phyloP scores from a whole-genome alignment of 345 rosid species.

The Salix koriyanagi region DNA sequence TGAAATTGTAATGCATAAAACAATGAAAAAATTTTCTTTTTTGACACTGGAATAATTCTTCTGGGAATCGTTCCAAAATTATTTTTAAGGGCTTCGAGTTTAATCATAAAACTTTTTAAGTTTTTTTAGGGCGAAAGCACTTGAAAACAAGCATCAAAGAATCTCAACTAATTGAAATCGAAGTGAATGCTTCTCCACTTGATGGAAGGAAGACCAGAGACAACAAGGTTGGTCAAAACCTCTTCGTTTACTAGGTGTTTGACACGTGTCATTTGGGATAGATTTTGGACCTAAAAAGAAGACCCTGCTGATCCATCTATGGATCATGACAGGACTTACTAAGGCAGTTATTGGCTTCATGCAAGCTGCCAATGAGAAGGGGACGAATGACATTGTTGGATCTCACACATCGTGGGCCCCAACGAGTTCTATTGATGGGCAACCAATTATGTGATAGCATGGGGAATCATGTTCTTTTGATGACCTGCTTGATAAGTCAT shows the following conservation, averaged over 20 bases:
- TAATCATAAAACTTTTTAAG: too few species aligned
- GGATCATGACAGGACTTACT: slow-evolving; percentile 6
- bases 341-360: background rate
- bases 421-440: background rate
- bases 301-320: background rate
- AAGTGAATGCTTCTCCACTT: background rate
- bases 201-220: background rate
- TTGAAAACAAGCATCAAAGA: too few species aligned
- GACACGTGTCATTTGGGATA: too few species aligned
- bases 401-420: background rate
- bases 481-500: background rate
- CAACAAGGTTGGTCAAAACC: background rate
- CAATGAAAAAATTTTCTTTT: too few species aligned
- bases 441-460: background rate
- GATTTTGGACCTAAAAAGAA: too few species aligned
- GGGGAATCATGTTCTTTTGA: background rate
- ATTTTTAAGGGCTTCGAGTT: too few species aligned
- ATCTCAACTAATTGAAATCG: too few species aligned
- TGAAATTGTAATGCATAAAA: too few species aligned
- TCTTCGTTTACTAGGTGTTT: background rate
- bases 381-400: background rate
- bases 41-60: too few species aligned
- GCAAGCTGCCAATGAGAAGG: background rate
- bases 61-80: too few species aligned
- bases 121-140: too few species aligned